phyloP scores from a whole-genome alignment of 2,329 filamentous ascomycete species.

The Phialophora chinensis region DNA sequence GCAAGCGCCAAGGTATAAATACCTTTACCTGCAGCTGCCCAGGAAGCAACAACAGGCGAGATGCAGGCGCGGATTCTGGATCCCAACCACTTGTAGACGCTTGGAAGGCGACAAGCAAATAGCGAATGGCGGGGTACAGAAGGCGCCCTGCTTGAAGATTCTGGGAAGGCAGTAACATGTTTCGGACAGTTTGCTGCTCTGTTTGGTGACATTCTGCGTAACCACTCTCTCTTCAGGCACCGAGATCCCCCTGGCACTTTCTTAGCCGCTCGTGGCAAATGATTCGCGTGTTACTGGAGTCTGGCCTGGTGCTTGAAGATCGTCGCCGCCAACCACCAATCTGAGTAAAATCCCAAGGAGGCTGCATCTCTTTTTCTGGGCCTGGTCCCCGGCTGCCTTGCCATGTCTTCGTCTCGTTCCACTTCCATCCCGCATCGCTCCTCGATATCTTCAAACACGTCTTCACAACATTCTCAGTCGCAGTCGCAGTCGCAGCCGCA shows the following conservation, averaged over 20 bases:
- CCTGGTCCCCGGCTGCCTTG: constrained; percentile 27
- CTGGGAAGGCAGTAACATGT: background rate
- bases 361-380: constrained; percentile 18
- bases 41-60: constrained; percentile 10
- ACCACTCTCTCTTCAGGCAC: constrained; percentile 6
- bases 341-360: constrained; percentile 18
- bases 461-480: constrained; percentile 30
- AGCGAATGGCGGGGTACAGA: constrained; percentile 18
- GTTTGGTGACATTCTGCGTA: constrained; percentile 1
- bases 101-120: background rate
- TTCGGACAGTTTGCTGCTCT: constrained; percentile 2
- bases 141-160: constrained; percentile 17
- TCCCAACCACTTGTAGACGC: constrained; percentile 1
- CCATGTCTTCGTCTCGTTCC: constrained; percentile 37
- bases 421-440: constrained; percentile 35
- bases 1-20: constrained; percentile 21
- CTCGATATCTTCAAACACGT: constrained; percentile 34
- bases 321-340: constrained; percentile 17
- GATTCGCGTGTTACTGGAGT: constrained; percentile 27
- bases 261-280: constrained; percentile 33
- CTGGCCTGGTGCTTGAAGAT: constrained; percentile 28
- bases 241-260: constrained; percentile 17
- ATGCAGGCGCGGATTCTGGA: background rate
- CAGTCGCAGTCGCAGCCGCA: constrained; percentile 7
- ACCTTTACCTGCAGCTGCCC: background rate